A percentile compares a stretch with the other conserved stretches of the same genome.
phyloP scores from a whole-genome alignment of 352 stramenopile genomes.

The Phytophthora syringae region DNA sequence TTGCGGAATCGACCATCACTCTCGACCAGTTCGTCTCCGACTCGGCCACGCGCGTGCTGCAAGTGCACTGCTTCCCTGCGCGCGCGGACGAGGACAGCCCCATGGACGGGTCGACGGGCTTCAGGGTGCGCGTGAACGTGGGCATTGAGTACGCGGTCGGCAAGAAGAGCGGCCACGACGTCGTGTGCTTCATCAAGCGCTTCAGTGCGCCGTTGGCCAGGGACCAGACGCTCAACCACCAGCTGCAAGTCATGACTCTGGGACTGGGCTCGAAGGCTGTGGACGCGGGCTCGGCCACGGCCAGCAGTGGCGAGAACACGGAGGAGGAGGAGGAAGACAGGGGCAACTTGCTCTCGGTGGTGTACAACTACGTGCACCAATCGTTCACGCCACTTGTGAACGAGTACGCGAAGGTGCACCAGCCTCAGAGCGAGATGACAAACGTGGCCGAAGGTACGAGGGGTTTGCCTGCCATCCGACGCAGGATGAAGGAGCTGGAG shows the following conservation, averaged over 20 bases:
- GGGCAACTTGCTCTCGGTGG: constrained; percentile 75
- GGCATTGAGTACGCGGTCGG: constrained; percentile 75
- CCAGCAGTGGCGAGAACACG: constrained; percentile 56
- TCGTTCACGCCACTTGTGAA: constrained; percentile 88
- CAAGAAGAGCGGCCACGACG: constrained; percentile 73
- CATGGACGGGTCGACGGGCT: constrained; percentile 30
- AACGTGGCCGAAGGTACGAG: constrained; percentile 72
- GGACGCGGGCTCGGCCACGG: constrained; percentile 34
- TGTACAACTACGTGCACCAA: constrained; percentile 92
- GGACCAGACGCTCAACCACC: constrained; percentile 77
- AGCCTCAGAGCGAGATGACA: constrained; percentile 69
- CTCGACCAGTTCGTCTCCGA: constrained; percentile 81
- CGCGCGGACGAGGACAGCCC: constrained; percentile 36
- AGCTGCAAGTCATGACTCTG: constrained; percentile 90
- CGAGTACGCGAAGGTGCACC: constrained; percentile 86
- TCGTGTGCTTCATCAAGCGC: constrained; percentile 90
- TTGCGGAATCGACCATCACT: constrained; percentile 35
- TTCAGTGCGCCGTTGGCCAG: constrained; percentile 67
- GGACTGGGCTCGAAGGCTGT: constrained; percentile 57
- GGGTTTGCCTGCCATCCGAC: constrained; percentile 87
- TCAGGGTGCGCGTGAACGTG: constrained; percentile 72
- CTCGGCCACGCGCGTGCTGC: constrained; percentile 64
- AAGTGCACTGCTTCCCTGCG: constrained; percentile 70
- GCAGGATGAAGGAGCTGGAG: constrained; percentile 94
- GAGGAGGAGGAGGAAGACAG: constrained; percentile 74